Conservation (phyloP, 2,329 filamentous ascomycete species). For the Lachnellula suecica region DNA sequence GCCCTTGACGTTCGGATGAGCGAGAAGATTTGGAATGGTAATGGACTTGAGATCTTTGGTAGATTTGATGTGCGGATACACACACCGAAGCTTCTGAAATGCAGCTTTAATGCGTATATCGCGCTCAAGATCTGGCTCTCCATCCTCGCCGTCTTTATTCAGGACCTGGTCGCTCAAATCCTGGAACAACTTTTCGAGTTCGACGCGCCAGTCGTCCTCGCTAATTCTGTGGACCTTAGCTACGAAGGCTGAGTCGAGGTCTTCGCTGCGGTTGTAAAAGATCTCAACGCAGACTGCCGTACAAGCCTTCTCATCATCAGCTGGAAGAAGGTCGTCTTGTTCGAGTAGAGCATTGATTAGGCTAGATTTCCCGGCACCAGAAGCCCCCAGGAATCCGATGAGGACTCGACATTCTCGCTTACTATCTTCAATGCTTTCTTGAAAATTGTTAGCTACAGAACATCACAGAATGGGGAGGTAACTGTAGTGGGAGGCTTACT, state of each 20-base stretch:
- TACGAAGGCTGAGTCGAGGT: neutral
- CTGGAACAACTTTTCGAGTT: neutral
- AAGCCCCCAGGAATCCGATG: neutral
- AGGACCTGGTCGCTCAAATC: neutral
- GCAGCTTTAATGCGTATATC: conserved; percentile 30
- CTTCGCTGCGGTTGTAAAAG: neutral
- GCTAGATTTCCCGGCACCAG: neutral
- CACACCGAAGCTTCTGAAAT: conserved; percentile 43
- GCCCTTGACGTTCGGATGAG: conserved; percentile 7
- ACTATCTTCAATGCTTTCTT: neutral
- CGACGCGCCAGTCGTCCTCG: neutral
- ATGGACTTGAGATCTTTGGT: conserved; percentile 34
- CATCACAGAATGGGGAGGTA: too few species aligned
- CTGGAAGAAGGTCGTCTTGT: neutral
- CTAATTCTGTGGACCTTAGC: neutral
- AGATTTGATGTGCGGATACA: conserved; percentile 38
- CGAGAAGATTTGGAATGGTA: conserved; percentile 10
- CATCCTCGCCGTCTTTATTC: conserved; percentile 17
- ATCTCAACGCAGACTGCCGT: neutral
- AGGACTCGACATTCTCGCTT: neutral
- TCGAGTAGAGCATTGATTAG: neutral
- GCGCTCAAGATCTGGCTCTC: conserved; percentile 29
- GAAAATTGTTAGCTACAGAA: too few species aligned
- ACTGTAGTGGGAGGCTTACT: neutral
- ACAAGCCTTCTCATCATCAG: neutral